Percentiles rank a stretch among this genome's conserved stretches.
Evolutionary conservation across 2,329 filamentous ascomycete genomes (phyloP).

Genomic region (Eutypa lata): DNA sequence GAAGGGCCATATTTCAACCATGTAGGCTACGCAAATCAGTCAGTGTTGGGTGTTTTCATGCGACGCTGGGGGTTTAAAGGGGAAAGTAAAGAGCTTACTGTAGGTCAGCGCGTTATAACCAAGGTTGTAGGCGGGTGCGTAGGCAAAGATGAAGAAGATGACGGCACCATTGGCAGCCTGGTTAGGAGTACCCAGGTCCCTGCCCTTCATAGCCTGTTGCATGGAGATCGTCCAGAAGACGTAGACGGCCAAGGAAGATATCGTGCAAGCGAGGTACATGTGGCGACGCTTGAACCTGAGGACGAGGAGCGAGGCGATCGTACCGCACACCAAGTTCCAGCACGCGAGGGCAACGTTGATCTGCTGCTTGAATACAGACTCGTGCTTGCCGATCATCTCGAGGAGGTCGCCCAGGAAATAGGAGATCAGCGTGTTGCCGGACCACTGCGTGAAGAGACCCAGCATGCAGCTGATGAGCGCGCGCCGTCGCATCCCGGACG

Average conservation of each 20-base stretch:
- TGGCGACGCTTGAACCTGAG: constrained; percentile 32
- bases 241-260: constrained; percentile 42
- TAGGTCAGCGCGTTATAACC: constrained; percentile 66
- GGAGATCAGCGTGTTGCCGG: constrained; percentile 37
- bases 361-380: constrained; percentile 39
- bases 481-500: constrained; percentile 37
- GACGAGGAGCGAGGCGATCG: constrained; percentile 37
- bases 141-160: constrained; percentile 59
- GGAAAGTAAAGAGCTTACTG: constrained; percentile 39
- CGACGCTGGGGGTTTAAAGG: neutral
- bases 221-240: constrained; percentile 50
- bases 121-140: constrained; percentile 59
- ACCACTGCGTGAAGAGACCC: constrained; percentile 39
- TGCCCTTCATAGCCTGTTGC: constrained; percentile 33
- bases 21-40: constrained; percentile 37
- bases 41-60: neutral
- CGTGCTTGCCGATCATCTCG: constrained; percentile 41
- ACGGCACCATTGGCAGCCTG: constrained; percentile 26
- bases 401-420: constrained; percentile 42
- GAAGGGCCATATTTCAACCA: constrained; percentile 58
- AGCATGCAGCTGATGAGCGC: constrained; percentile 35
- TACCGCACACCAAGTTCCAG: constrained; percentile 43
- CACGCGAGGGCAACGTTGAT: constrained; percentile 44
- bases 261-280: constrained; percentile 39
- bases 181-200: constrained; percentile 19